phyloP scores from a whole-genome alignment of 2,329 filamentous ascomycete genomes.

The Xylaria sp. region DNA sequence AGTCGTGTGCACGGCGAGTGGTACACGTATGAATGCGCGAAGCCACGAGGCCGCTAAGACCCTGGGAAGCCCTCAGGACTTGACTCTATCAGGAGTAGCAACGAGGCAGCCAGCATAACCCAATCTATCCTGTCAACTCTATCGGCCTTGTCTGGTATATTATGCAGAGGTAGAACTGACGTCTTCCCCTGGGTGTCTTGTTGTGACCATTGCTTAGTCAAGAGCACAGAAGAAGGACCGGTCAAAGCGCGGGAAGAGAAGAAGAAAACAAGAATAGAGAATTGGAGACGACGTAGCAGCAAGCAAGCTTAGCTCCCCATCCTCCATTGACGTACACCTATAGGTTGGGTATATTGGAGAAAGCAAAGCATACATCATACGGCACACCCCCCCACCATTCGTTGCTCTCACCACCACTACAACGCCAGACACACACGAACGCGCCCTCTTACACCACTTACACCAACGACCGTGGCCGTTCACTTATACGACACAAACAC shows the following conservation, averaged over 20 bases:
- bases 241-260: constrained; percentile 19
- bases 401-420: constrained; percentile 29
- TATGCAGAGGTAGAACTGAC: constrained; percentile 39
- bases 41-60: constrained; percentile 33
- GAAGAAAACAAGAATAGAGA: constrained; percentile 22
- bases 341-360: constrained; percentile 33
- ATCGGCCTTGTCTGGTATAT: constrained; percentile 42
- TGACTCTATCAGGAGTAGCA: constrained; percentile 41
- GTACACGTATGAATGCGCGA: constrained; percentile 49
- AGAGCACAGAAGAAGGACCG: constrained; percentile 3
- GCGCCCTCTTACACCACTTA: constrained; percentile 36
- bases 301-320: constrained; percentile 18
- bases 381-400: constrained; percentile 28
- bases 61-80: constrained; percentile 35
- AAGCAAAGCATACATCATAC: constrained; percentile 31
- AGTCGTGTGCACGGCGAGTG: constrained; percentile 43
- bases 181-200: constrained; percentile 23
- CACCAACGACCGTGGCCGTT: constrained; percentile 15
- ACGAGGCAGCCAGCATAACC: constrained; percentile 42
- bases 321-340: constrained; percentile 30
- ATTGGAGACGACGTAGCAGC: constrained; percentile 29
- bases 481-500: constrained; percentile 23
- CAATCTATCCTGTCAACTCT: constrained; percentile 35
- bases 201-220: constrained; percentile 22
- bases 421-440: constrained; percentile 36